phyloP scores from a whole-genome alignment of 1,284 basidiomycete genomes.

The Peniophora sp. region DNA sequence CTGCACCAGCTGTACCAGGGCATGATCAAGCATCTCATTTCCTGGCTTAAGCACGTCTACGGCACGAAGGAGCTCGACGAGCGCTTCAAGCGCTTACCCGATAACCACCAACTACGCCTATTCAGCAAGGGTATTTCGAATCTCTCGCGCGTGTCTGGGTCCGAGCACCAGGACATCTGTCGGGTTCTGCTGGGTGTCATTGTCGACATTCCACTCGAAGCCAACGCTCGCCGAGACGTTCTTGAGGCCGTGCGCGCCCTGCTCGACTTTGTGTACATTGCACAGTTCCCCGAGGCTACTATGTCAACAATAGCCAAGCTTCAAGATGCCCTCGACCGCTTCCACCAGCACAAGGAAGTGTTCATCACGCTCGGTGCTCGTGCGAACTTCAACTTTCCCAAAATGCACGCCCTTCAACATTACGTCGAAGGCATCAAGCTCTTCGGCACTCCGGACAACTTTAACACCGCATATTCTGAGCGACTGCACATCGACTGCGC shows the following conservation, averaged over 20 bases:
- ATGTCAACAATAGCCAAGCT: constrained; percentile 11
- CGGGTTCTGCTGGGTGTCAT: neutral
- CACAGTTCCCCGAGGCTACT: constrained; percentile 16
- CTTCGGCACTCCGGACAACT: constrained; percentile 22
- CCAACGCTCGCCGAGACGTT: neutral
- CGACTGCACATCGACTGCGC: constrained; percentile 23
- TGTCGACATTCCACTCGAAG: constrained; percentile 3
- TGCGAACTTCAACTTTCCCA: neutral
- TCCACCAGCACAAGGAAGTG: constrained; percentile 17
- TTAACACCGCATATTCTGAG: constrained; percentile 24
- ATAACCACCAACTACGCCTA: constrained; percentile 25
- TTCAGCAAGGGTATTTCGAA: constrained; percentile 31
- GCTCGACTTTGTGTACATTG: constrained; percentile 24
- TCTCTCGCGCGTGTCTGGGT: neutral
- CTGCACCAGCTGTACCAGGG: constrained; percentile 34
- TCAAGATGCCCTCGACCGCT: constrained; percentile 11
- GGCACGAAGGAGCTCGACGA: constrained; percentile 13
- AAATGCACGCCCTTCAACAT: constrained; percentile 21
- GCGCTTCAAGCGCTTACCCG: constrained; percentile 12
- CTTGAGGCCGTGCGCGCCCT: constrained; percentile 13
- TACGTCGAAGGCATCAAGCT: constrained; percentile 18
- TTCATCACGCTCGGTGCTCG: constrained; percentile 14
- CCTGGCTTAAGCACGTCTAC: constrained; percentile 12
- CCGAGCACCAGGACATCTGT: constrained; percentile 1
- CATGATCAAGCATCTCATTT: constrained; percentile 22